These are phyloP conservation scores for Gnaphalium uliginosum DNA, from an alignment of 129 eudicot species.

Conservation along the genomic window DNA sequence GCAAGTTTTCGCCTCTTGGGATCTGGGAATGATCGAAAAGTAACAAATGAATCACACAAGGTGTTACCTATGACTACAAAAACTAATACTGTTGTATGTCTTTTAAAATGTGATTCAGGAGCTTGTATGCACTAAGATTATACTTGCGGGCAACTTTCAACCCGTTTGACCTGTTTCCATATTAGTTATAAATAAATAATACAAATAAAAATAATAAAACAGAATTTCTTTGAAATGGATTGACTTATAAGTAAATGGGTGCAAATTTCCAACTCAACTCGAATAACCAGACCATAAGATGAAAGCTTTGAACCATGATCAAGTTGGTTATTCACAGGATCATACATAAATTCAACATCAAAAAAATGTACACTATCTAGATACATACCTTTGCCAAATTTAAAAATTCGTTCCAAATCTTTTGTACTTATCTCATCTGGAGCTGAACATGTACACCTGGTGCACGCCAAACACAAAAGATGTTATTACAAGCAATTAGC, in stretches of 20 bases:
- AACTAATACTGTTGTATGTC: background rate
- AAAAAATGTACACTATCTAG: background rate
- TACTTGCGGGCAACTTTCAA: background rate
- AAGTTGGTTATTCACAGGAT: background rate
- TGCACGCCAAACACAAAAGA: constrained; percentile 4
- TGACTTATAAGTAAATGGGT: background rate
- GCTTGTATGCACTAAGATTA: background rate
- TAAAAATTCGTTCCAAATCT: constrained; percentile 52
- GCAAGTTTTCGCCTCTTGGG: constrained; percentile 50
- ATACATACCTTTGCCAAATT: constrained; percentile 53
- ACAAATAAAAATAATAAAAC: too few species aligned
- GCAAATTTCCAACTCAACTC: background rate
- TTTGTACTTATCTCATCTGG: constrained; percentile 65
- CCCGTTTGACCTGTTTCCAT: background rate
- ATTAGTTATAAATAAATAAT: too few species aligned
- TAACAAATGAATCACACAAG: background rate
- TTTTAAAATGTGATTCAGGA: background rate
- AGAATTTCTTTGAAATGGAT: background rate
- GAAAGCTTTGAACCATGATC: background rate
- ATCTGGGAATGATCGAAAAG: constrained; percentile 44
- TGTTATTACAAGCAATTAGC: background rate
- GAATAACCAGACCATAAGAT: background rate
- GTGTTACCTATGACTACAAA: background rate
- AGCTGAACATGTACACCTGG: constrained; percentile 80
- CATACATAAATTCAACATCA: background rate